Percentiles rank a stretch among this genome's conserved stretches.
Conservation (phyloP, 2,329 filamentous ascomycete genomes). For the Leptodontidium sp. region DNA sequence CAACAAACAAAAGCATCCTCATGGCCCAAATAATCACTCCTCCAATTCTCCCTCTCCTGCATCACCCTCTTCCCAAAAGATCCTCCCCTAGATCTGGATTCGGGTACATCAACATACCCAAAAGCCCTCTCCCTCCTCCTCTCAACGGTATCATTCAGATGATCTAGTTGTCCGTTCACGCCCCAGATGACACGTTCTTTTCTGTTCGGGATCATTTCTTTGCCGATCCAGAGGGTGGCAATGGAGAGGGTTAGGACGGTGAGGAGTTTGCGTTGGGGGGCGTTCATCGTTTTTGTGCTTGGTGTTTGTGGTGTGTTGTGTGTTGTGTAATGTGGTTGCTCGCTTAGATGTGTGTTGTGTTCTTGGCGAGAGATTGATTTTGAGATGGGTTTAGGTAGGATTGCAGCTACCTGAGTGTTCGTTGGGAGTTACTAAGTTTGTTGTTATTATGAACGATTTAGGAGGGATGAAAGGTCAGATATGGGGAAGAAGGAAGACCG, state of each 20-base stretch:
- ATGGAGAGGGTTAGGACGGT: background rate
- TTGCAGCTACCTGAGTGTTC: background rate
- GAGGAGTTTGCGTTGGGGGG: constrained; percentile 9
- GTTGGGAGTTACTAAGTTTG: background rate
- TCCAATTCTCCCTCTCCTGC: constrained; percentile 1
- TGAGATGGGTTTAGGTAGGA: background rate
- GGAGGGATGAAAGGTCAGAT: background rate
- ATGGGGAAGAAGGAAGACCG: background rate
- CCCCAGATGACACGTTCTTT: constrained; percentile 23
- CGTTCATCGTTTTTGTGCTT: background rate
- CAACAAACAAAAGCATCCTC: constrained; percentile 15
- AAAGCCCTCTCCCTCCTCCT: constrained; percentile 9
- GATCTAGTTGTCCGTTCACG: constrained; percentile 23
- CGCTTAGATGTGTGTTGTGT: background rate
- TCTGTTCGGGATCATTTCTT: constrained; percentile 14
- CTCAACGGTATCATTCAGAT: constrained; percentile 18
- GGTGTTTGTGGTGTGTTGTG: background rate
- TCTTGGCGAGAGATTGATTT: background rate
- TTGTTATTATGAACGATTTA: background rate
- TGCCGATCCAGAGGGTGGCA: constrained; percentile 5
- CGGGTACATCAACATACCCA: constrained; percentile 4
- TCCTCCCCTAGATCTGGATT: background rate
- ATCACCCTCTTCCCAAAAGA: background rate
- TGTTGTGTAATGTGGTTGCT: background rate
- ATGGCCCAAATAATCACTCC: constrained; percentile 13